These are phyloP conservation scores for Mycena floridula DNA, from an alignment of 768 basidiomycete genomes.

Conservation along the genomic window DNA sequence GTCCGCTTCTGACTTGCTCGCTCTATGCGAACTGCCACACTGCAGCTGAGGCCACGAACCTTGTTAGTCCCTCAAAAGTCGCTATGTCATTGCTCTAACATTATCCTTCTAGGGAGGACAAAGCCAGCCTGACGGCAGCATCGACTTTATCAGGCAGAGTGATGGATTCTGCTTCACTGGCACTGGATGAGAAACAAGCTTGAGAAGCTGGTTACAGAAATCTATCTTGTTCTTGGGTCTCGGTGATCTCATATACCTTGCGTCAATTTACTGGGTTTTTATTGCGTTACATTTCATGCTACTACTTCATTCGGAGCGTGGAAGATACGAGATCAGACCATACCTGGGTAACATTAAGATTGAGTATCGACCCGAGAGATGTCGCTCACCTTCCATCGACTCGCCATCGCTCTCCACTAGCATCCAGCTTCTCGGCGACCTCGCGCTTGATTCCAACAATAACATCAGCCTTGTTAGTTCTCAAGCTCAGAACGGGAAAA, in stretches of 20 bases:
- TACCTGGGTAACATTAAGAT: conserved; percentile 23
- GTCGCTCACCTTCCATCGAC: conserved; percentile 66
- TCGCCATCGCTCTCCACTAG: conserved; percentile 65
- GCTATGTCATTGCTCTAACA: too few species aligned
- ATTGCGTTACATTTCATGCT: too few species aligned
- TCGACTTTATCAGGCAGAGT: conserved; percentile 7
- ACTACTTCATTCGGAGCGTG: too few species aligned
- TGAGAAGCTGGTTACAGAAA: too few species aligned
- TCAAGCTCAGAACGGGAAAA: conserved; percentile 77
- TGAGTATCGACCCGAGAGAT: not conserved
- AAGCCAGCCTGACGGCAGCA: conserved; percentile 6
- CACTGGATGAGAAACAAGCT: too few species aligned
- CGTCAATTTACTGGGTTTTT: too few species aligned
- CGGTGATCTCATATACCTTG: too few species aligned
- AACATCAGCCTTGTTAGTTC: conserved; percentile 96
- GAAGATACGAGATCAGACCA: conserved; percentile 36
- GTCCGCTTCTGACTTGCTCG: conserved; percentile 8
- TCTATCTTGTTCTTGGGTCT: too few species aligned
- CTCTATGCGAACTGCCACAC: conserved; percentile 8
- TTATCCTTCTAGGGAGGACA: too few species aligned
- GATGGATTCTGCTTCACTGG: conserved; percentile 7
- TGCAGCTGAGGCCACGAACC: conserved; percentile 9
- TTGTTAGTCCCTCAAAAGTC: too few species aligned
- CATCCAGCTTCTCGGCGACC: conserved; percentile 62
- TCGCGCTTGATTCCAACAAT: conserved; percentile 75